Evolutionary conservation across 805 yeast genomes (phyloP).

Genomic region (Candida nitratophila): DNA sequence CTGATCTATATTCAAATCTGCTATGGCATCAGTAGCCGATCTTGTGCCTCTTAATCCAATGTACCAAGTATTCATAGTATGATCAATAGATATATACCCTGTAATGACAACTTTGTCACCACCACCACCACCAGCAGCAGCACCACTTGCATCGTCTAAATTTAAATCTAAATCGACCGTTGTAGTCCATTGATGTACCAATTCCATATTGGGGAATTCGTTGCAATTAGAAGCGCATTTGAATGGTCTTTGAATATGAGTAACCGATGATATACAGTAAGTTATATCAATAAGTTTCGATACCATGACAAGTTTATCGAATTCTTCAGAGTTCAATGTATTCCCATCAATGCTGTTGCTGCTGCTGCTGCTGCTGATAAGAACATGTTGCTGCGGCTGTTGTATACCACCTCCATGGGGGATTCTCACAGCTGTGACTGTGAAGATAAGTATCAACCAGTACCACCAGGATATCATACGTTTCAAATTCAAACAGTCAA

Average conservation of each 20-base stretch:
- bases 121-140: conserved; percentile 17
- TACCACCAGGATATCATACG: too few relatives aligned
- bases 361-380: too few relatives aligned
- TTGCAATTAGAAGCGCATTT: conserved; percentile 31
- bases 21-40: conserved; percentile 31
- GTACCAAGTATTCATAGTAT: conserved; percentile 12
- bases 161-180: conserved; percentile 22
- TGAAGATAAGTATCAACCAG: neutral
- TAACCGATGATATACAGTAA: conserved; percentile 30
- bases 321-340: neutral
- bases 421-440: neutral
- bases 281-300: conserved; percentile 34
- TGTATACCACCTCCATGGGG: neutral
- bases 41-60: conserved; percentile 36
- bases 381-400: too few relatives aligned
- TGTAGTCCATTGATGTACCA: conserved; percentile 34
- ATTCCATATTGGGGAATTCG: conserved; percentile 28
- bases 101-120: conserved; percentile 6
- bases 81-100: conserved; percentile 10
- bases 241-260: conserved; percentile 30
- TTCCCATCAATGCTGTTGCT: too few relatives aligned
- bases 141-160: too few relatives aligned
- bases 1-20: conserved; percentile 34
- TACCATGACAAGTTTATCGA: neutral
- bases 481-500: too few relatives aligned